Base-by-base conservation (phyloP, 257 asterid genomes). In the Scutellaria minor region DNA sequence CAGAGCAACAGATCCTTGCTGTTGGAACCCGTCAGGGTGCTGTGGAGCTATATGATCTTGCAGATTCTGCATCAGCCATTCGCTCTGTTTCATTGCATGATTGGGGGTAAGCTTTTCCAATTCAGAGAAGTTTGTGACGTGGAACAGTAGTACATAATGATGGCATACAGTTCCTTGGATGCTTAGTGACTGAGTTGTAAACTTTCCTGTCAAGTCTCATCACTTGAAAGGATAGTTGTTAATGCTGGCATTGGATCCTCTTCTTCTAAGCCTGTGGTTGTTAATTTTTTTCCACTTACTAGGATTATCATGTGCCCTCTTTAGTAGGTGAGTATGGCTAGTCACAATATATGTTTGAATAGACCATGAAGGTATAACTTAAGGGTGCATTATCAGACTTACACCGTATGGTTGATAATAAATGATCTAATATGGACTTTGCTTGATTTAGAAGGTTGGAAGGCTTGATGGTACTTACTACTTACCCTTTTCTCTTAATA, bases 1-100 rank as follows among this genome's bases (percentile, higher is more conserved):
- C 91, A 54, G 98, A 90, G 68, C 99, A 92, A 77, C 96, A 95
- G 79, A 89, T 95, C 81, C 96, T 95, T 83, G 99, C 98, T 74
- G 96, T 86, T 77, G 99, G 99, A 62, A 92, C 96, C 70, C 83
- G 79, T 67, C 88, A 83, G 78, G 99, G 99, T 58, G 77, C 84
- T 51, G 92, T 95, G 77, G 95, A 92, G 86, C 79, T 95, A 76
- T 95, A 92, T 80, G 97, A 95, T 82, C 90, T 95, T 55, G 89
- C 90, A 67, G 97, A 90, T 73, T 85, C 96, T 71, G 82, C 90
- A 24, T 79, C 89, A 11, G 88, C 86, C 61, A 89, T 92, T 75
- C 96, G 96, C 74, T 73, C 95, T 46, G 94, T 95, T 77, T 90
- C 97, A 76, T 79, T 95, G 78, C 83, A 82, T 70, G 99, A 95